Base-by-base conservation (phyloP, 2,329 filamentous ascomycete species). In the Aureobasidium uvarum region DNA sequence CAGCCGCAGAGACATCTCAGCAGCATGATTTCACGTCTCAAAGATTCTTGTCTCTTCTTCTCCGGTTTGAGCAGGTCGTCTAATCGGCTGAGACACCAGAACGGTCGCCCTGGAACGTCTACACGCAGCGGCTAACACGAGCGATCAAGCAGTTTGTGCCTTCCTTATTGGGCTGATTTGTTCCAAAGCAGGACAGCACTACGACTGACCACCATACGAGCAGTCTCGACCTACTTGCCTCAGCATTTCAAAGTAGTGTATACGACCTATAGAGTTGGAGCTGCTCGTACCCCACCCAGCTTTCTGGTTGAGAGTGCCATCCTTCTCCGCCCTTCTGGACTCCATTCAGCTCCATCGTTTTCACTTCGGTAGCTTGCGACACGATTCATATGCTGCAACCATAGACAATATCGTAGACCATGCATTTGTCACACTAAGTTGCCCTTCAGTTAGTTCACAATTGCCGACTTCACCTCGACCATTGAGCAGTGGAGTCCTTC, bases 291-390 rank as follows among this genome's bases (percentile, higher is more conserved):
- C 45, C 58, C 58, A 51, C 45, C 33, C n/a, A 39, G 33, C 43
- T 38, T 62, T 62, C 58, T 62, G 14, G 58, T 62, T 62, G 58
- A 28, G 58, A 31, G 23, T 45, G 8, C 14, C 45, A 20, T 51
- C 13, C 58, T 50, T 50, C 58, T 62, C 58, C 56, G 56, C 56
- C n/a, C 58, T 62, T 62, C 58, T 62, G 43, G 58, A 62, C 45
- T 41, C 20, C 33, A 41, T 62, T 62, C 45, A 62, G 58, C 58
- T 62, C 58, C 45, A 39, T 39, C 58, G 23, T 62, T 41, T 62
- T 62, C 33, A 39, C 58, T 62, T 62, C 36, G 41, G 31, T 62
- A 51, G 58, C 31, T 25, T 60, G 28, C 56, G 56, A 60, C 41
- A 46, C 41, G 39, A 58, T 45, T 46, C 54, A 58, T 25, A 23